Conservation (phyloP, 257 asterid genomes). For the Nyctanthes arbortristis region DNA sequence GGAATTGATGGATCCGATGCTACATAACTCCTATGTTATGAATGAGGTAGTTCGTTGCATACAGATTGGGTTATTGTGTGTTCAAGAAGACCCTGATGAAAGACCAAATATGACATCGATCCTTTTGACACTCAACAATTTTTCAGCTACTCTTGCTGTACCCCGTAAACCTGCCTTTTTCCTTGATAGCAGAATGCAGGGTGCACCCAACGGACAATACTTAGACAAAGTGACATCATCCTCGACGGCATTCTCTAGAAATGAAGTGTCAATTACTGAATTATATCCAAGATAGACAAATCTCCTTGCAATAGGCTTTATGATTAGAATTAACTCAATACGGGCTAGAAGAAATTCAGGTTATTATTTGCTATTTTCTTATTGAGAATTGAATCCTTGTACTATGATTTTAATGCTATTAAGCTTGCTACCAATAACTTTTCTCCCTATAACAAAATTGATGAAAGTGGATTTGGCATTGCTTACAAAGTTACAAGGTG, state of each 20-base stretch:
- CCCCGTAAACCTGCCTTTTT: background rate
- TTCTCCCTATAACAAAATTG: too few relatives aligned
- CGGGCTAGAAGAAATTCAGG: too few relatives aligned
- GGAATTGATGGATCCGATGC: background rate
- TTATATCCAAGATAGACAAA: background rate
- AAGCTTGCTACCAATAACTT: too few relatives aligned
- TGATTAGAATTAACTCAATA: too few relatives aligned
- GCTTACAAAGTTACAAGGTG: too few relatives aligned
- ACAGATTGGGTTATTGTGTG: background rate
- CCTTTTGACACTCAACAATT: background rate
- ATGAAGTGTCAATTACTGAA: background rate
- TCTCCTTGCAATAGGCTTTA: too few relatives aligned
- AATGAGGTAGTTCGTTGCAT: background rate
- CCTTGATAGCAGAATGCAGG: background rate
- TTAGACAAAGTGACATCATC: background rate
- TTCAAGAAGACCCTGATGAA: background rate
- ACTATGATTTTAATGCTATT: too few relatives aligned
- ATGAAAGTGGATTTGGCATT: too few relatives aligned
- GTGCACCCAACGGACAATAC: background rate
- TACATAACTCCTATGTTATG: background rate
- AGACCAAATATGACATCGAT: background rate
- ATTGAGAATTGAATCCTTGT: too few relatives aligned
- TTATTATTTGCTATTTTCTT: too few relatives aligned
- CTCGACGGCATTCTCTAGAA: background rate
- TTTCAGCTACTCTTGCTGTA: background rate